Percentiles rank a stretch among this genome's conserved stretches.
Evolutionary conservation across 345 rosid species (phyloP).

Genomic region (Orychophragmus violaceus): DNA sequence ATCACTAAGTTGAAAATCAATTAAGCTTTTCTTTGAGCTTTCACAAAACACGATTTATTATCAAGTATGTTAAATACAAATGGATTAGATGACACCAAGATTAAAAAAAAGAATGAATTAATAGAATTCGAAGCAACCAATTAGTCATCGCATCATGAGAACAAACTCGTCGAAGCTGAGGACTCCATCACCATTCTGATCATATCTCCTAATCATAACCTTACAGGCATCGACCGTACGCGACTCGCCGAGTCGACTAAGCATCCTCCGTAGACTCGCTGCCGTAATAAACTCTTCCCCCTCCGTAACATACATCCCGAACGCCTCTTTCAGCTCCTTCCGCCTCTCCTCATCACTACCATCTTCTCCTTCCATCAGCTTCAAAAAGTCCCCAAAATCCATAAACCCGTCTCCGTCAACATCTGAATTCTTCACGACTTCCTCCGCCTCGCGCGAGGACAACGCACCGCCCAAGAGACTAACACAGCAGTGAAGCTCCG

Average conservation of each 20-base stretch:
- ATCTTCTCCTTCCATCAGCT: slow-evolving; percentile 32
- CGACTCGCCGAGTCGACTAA: slow-evolving; percentile 45
- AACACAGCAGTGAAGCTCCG: slow-evolving; percentile 45
- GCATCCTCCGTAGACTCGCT: slow-evolving; percentile 44
- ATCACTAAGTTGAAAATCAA: too few species aligned
- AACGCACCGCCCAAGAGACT: slow-evolving; percentile 37
- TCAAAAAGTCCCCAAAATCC: slow-evolving; percentile 45
- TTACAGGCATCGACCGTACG: slow-evolving; percentile 44
- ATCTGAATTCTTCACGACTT: slow-evolving; percentile 40
- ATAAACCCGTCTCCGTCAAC: slow-evolving; percentile 47
- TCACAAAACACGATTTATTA: too few species aligned
- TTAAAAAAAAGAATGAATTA: too few species aligned
- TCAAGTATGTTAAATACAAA: too few species aligned
- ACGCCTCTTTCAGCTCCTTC: slow-evolving; percentile 41
- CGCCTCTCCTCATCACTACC: slow-evolving; percentile 35
- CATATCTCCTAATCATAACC: slow-evolving; percentile 53
- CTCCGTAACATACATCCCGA: slow-evolving; percentile 43
- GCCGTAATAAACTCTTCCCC: slow-evolving; percentile 53
- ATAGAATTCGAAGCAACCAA: too few species aligned
- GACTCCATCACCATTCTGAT: slow-evolving; percentile 58
- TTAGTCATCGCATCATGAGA: slow-evolving; percentile 55
- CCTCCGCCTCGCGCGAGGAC: slow-evolving; percentile 40
- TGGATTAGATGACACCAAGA: too few species aligned
- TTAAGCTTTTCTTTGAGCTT: too few species aligned
- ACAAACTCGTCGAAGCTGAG: slow-evolving; percentile 60